Conservation (phyloP, 306 rosid genomes). For the Castanopsis chinensis region DNA sequence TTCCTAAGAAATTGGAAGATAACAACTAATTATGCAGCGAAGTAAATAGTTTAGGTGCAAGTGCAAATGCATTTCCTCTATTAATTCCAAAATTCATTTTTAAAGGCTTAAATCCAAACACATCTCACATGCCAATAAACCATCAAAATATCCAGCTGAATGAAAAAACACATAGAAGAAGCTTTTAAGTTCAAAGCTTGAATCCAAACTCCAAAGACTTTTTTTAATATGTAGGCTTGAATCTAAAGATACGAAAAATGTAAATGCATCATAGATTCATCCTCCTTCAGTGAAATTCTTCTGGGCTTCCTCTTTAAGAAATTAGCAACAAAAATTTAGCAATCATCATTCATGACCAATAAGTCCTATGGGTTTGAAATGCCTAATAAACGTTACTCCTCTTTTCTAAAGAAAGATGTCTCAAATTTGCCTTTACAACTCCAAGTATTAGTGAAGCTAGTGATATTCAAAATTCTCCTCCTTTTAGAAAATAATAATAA, state of each 20-base stretch:
- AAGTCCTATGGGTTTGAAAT: neutral
- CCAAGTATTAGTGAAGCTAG: neutral
- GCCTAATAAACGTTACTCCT: neutral
- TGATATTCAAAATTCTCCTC: neutral
- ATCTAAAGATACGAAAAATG: neutral
- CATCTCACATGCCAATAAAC: neutral
- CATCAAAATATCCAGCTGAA: neutral
- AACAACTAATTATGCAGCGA: neutral
- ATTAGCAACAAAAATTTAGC: neutral
- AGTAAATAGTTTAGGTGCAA: neutral
- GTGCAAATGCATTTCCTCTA: neutral
- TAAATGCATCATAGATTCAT: neutral
- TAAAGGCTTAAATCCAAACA: neutral
- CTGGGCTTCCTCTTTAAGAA: neutral
- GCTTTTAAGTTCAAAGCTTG: neutral
- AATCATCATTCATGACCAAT: neutral
- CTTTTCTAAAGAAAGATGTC: neutral
- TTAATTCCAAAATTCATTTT: neutral
- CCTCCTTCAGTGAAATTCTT: neutral
- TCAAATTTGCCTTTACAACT: neutral
- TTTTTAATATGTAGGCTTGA: neutral
- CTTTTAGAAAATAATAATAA: neutral
- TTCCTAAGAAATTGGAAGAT: neutral
- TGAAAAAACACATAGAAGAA: neutral
- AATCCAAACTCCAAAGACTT: neutral